Conservation (phyloP, 2,329 filamentous ascomycete species). For the Drechslerella dactyloides region DNA sequence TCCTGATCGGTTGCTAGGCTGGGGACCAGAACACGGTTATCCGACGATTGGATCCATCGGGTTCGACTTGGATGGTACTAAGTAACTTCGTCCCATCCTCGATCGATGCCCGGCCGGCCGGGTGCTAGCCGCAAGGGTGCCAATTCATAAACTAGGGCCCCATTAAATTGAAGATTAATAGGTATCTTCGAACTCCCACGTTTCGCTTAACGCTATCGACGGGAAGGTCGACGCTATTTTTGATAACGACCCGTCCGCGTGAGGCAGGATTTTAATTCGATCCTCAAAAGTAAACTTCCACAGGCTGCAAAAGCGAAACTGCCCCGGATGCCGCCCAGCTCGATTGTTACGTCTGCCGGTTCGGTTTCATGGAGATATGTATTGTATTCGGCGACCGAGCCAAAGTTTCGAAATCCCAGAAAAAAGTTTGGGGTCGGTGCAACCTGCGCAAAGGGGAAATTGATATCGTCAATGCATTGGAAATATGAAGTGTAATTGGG, state of each 20-base stretch:
- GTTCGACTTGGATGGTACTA: too few species aligned
- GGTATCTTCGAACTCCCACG: conserved; percentile 31
- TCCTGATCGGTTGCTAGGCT: neutral
- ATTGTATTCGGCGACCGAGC: conserved; percentile 49
- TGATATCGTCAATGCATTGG: conserved; percentile 27
- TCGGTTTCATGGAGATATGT: conserved; percentile 2
- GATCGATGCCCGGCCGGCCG: too few species aligned
- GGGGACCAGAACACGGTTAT: neutral
- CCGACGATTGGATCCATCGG: neutral
- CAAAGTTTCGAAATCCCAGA: too few species aligned
- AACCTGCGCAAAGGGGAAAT: conserved; percentile 39
- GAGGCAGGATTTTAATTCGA: conserved; percentile 25
- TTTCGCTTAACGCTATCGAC: conserved; percentile 51
- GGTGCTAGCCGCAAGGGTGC: neutral
- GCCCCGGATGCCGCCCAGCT: neutral
- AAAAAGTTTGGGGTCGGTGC: conserved; percentile 16
- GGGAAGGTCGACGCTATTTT: conserved; percentile 51
- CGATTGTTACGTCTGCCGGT: neutral
- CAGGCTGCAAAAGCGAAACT: neutral
- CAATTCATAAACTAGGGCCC: conserved; percentile 8
- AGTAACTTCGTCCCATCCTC: too few species aligned
- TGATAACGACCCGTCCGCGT: conserved; percentile 38
- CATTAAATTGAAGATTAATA: conserved; percentile 13
- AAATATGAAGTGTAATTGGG: conserved; percentile 20
- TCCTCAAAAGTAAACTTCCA: neutral